These are phyloP conservation scores for Leishmania gerbilli DNA, from an alignment of 208 protist genomes.

Conservation along the genomic window DNA sequence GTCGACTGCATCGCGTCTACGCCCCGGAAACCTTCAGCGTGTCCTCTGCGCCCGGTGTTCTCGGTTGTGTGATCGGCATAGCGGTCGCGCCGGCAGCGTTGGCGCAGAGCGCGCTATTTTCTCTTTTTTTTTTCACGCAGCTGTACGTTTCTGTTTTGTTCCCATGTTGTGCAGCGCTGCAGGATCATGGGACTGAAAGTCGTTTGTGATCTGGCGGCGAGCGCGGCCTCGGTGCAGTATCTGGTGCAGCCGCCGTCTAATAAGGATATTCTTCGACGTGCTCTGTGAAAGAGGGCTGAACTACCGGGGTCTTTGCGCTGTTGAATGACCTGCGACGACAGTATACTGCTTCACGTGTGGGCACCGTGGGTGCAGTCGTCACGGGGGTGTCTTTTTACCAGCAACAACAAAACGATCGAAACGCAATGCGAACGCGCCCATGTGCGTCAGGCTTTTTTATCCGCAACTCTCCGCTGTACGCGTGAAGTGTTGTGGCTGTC, in stretches of 20 bases:
- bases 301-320: neutral
- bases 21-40: constrained; percentile 94
- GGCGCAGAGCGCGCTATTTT: constrained; percentile 11
- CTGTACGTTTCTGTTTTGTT: constrained; percentile 89
- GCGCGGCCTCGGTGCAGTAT: constrained; percentile 47
- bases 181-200: constrained; percentile 42
- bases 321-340: neutral
- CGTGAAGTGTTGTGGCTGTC: too few species aligned
- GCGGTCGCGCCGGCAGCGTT: constrained; percentile 84
- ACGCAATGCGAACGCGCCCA: too few species aligned
- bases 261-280: constrained; percentile 59
- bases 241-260: constrained; percentile 61
- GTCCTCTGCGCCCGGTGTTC: constrained; percentile 74
- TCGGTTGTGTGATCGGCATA: constrained; percentile 91
- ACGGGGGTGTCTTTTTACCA: neutral
- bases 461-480: too few species aligned
- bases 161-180: constrained; percentile 51
- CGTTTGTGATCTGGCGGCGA: constrained; percentile 6
- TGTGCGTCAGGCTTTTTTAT: too few species aligned
- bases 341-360: neutral
- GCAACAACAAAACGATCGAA: too few species aligned
- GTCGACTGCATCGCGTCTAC: constrained; percentile 87
- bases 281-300: constrained; percentile 25
- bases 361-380: neutral
- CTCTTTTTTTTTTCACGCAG: constrained; percentile 96